These are phyloP conservation scores for Aureobasidium subglaciale DNA, from an alignment of 2,329 filamentous ascomycete species.

Conservation along the genomic window DNA sequence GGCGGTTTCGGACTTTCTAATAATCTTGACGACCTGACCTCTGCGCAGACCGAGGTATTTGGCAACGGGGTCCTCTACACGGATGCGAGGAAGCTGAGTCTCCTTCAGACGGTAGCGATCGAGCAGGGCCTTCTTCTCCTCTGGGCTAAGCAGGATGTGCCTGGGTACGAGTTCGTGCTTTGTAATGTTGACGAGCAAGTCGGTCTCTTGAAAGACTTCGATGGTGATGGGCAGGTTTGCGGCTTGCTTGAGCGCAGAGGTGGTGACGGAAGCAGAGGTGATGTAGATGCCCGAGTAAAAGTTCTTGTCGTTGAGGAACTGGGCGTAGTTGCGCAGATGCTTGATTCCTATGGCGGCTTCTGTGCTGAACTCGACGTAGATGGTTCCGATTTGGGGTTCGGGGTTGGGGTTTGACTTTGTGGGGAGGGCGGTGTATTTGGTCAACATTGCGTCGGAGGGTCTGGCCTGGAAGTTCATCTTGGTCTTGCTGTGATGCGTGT, in stretches of 20 bases:
- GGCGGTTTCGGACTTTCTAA: constrained; percentile 88
- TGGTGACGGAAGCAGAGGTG: constrained; percentile 71
- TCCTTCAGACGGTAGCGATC: constrained; percentile 93
- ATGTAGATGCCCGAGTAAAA: constrained; percentile 90
- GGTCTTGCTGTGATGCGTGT: constrained; percentile 54
- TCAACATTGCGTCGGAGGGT: constrained; percentile 75
- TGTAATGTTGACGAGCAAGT: constrained; percentile 95
- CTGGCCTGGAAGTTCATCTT: constrained; percentile 83
- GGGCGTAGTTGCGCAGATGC: constrained; percentile 84
- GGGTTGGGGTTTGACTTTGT: constrained; percentile 60
- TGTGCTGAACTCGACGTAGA: constrained; percentile 88
- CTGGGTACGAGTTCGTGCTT: constrained; percentile 94
- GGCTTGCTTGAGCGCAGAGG: constrained; percentile 79
- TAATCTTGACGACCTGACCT: constrained; percentile 97
- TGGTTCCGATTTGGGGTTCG: constrained; percentile 65
- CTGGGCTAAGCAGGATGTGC: constrained; percentile 80
- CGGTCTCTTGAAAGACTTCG: constrained; percentile 93
- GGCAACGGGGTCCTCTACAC: constrained; percentile 85
- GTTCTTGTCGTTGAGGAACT: constrained; percentile 69
- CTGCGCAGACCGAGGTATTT: constrained; percentile 84
- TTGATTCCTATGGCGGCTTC: constrained; percentile 79
- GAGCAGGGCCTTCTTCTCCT: constrained; percentile 81
- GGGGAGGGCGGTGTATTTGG: constrained; percentile 69
- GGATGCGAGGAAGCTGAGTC: constrained; percentile 88
- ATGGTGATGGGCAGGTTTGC: constrained; percentile 72